Evolutionary conservation across 495 filamentous ascomycete genomes (phyloP).

Genomic region (Peziza echinospora): DNA sequence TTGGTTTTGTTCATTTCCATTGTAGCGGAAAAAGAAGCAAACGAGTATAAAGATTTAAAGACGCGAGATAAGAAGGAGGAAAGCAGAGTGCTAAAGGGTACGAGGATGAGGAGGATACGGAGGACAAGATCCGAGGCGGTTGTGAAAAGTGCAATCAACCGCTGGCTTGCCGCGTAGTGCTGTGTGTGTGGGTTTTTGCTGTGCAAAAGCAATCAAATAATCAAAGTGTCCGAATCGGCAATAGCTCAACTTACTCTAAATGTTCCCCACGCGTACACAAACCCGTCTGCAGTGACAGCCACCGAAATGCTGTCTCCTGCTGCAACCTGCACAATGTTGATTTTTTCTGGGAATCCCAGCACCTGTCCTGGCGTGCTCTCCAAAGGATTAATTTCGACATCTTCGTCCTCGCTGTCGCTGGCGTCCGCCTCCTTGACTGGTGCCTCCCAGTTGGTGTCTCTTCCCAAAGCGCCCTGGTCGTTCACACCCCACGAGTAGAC

Average conservation of each 20-base stretch:
- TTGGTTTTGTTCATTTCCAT: conserved; percentile 3
- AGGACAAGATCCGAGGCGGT: too few relatives aligned
- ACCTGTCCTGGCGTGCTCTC: conserved; percentile 35
- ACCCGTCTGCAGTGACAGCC: conserved; percentile 39
- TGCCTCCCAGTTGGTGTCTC: conserved; percentile 34
- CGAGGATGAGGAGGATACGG: too few relatives aligned
- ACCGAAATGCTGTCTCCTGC: conserved; percentile 44
- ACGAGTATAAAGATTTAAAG: conserved; percentile 5
- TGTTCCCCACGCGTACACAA: conserved; percentile 51
- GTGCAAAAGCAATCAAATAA: too few relatives aligned
- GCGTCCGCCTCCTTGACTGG: conserved; percentile 31
- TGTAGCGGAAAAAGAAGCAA: conserved; percentile 1
- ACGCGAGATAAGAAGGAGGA: too few relatives aligned
- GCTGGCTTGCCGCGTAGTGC: too few relatives aligned
- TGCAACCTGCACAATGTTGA: conserved; percentile 34
- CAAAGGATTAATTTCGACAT: conserved; percentile 32
- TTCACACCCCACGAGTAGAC: conserved; percentile 57
- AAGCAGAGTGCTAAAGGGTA: background rate
- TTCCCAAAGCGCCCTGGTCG: conserved; percentile 42
- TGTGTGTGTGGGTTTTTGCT: too few relatives aligned
- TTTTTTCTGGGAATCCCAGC: conserved; percentile 30
- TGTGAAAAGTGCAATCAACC: too few relatives aligned
- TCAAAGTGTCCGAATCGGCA: too few relatives aligned
- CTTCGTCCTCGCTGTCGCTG: conserved; percentile 28
- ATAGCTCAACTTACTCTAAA: conserved; percentile 36